phyloP scores from a whole-genome alignment of 768 basidiomycete genomes.

The Cystoderma amianthinum region DNA sequence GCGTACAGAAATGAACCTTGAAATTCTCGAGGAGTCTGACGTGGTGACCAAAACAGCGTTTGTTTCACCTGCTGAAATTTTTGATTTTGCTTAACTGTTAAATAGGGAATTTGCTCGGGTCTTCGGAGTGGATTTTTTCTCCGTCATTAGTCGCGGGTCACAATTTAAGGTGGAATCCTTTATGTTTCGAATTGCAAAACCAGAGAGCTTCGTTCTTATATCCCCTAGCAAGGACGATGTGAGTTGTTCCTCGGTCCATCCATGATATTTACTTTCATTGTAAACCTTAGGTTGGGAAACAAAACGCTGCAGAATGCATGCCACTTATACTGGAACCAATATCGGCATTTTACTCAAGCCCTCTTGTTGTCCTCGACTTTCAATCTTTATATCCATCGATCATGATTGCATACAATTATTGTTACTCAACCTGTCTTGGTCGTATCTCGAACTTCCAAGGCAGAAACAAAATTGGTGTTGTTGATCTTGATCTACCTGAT shows the following conservation, averaged over 20 bases:
- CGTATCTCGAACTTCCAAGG: constrained; percentile 84
- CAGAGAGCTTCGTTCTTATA: constrained; percentile 85
- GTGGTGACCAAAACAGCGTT: constrained; percentile 88
- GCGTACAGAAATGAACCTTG: constrained; percentile 63
- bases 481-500: constrained; percentile 58
- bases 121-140: constrained; percentile 96
- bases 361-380: constrained; percentile 92
- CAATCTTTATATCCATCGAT: constrained; percentile 94
- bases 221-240: constrained; percentile 89
- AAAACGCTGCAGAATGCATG: constrained; percentile 95
- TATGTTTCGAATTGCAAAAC: constrained; percentile 96
- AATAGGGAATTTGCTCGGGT: constrained; percentile 92
- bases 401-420: constrained; percentile 99
- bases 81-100: not conserved
- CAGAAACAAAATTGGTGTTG: constrained; percentile 81
- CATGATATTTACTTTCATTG: not conserved
- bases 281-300: constrained; percentile 72
- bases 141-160: constrained; percentile 89
- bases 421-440: constrained; percentile 94
- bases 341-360: constrained; percentile 89
- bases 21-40: constrained; percentile 78
- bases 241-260: constrained; percentile 12
- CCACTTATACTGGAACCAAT: constrained; percentile 93
- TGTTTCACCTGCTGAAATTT: constrained; percentile 14
- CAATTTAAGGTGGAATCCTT: constrained; percentile 99